phyloP scores from a whole-genome alignment of 257 asterid species.

The Scutellaria baicalensis region DNA sequence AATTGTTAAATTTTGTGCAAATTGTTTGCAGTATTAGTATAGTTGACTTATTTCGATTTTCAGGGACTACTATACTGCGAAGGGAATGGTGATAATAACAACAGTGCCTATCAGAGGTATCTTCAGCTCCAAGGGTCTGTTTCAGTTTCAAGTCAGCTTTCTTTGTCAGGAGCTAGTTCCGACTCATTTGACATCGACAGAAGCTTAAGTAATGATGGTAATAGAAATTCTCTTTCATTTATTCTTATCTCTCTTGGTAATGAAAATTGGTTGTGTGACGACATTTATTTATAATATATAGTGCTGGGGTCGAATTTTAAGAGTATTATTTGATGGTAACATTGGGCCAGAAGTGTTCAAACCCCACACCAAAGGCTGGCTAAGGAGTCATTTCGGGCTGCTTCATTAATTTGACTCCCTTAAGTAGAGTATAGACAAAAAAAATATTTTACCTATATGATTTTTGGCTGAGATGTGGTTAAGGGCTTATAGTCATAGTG shows the following conservation, averaged over 20 bases:
- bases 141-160: slow-evolving; percentile 49
- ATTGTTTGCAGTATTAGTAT: background rate
- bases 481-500: background rate
- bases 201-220: slow-evolving; percentile 52
- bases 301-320: background rate
- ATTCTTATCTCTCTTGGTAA: slow-evolving; percentile 3
- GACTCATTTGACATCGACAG: slow-evolving; percentile 46
- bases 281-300: background rate
- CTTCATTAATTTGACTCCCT: background rate
- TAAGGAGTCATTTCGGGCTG: background rate
- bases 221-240: slow-evolving; percentile 5
- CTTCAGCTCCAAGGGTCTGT: slow-evolving; percentile 29
- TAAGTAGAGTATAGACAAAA: background rate
- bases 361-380: background rate
- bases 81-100: slow-evolving; percentile 25
- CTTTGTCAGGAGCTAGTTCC: slow-evolving; percentile 54
- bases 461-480: background rate
- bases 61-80: slow-evolving; percentile 42
- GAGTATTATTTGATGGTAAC: background rate
- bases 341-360: background rate
- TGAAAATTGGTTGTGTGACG: background rate
- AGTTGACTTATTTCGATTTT: slow-evolving; percentile 9
- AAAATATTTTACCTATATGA: background rate
- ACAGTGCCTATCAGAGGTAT: slow-evolving; percentile 28
- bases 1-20: background rate